Evolutionary conservation across 208 protist genomes (phyloP), one percentile per base, ranked within the genome.

Genomic region (Leishmania gerbilli): DNA sequence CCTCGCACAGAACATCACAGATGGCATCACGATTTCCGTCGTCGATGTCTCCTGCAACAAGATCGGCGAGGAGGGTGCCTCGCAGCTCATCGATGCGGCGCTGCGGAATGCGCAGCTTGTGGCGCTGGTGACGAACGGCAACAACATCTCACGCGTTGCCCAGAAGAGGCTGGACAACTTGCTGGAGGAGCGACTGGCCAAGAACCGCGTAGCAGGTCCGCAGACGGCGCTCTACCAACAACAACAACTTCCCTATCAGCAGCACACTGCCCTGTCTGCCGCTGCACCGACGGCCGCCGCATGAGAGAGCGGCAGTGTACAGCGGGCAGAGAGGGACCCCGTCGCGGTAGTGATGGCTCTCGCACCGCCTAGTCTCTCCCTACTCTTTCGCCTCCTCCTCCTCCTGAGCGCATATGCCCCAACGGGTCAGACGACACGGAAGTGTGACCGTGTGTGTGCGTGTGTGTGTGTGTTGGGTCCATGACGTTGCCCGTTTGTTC

Each of bases 161-260:
- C 93, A 96, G 87, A 94, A 96, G 84, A 96, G 93, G 81, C 88
- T 95, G 71, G 91, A 95, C 77, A 90, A 85, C 34, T 62, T 96
- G n/a, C 79, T 97, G 15, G 92, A 91, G 55, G 93, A 96, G 58
- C 93, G 93, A 9, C 51, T 96, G 42, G 79, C 80, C 24, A 84
- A 87, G 60, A 95, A 97, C 64, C 89, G 91, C 40, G 79, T 89
- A 15, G 51, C 93, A 74, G 86, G 78, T 31, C 77, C 78, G 3
- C 56, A 83, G 40, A 67, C 80, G 34, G 77, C 65, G 15, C 72
- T 87, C 7, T 77, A 84, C 51, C 68, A 87, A 51, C 81, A 89
- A 47, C 81, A 82, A 71, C 82, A 86, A 72, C 75, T 85, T 47
- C 60, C 80, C n/a, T 72, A 83, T 74, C 76, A 87, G 80, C 79